Base-by-base conservation (phyloP, 176 grass and related monocot genomes). In the Puya raimondii region DNA sequence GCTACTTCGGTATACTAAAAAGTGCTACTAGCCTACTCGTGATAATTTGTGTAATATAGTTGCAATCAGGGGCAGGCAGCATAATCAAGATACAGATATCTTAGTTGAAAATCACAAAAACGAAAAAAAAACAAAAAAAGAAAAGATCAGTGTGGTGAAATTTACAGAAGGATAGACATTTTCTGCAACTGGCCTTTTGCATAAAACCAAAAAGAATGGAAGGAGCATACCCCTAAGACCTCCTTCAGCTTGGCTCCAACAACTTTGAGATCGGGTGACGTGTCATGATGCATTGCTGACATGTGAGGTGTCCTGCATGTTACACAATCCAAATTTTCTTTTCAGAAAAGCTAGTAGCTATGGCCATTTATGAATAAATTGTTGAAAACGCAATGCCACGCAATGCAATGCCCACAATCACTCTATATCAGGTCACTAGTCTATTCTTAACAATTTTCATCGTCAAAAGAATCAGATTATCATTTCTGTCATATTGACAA, bases 271-370 rank as follows among this genome's bases (percentile, higher is more conserved):
- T 92, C 88, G 67, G 91, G 79, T 50, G 92, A 85, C 49, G 88
- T 81, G 64, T 96, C 89, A 71, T 92, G 93, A 80, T 96, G 93
- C 88, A 96, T 92, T 25, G 86, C 77, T 57, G 93, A 96, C 93
- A 96, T 83, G 82, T 85, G 70, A 2, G 93, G 93, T 1, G 86
- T 96, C 70, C 93, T 96, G 88, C 49, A 84, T 59, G 8, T 51
- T 21, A 17, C 16, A 42, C 58, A 23, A 21, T 27, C 29, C 23
- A 53, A 80, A 20, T 69, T 81, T 49, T 6, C 8, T 67, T 68
- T 49, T 20, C 23, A 72, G 14, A 17, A 72, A 59, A 79, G 54
- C n/a, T 17, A 59, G 54, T 17, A 18, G 8, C 12, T 12, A 56
- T 3, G 16, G 12, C 33, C 52, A 78, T n/a, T 50, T 26, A 16